Percentiles rank a stretch among this genome's conserved stretches.
Conservation (phyloP, 164 flowering plant species). For the Buxus sempervirens region DNA sequence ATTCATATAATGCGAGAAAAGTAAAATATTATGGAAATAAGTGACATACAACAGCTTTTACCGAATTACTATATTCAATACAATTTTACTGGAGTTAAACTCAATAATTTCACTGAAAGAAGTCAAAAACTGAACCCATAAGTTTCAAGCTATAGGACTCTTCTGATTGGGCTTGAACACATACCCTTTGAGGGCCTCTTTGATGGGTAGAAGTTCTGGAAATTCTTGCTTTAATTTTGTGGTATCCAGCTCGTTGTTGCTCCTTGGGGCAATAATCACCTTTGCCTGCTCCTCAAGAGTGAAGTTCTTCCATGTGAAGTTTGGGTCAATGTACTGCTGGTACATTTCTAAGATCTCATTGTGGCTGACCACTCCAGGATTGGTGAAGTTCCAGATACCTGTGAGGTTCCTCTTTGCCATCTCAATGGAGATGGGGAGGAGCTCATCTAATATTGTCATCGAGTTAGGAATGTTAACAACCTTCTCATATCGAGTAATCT, state of each 20-base stretch:
- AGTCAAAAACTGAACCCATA: not conserved
- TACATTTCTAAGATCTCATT: conserved; percentile 42
- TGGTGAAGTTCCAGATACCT: conserved; percentile 43
- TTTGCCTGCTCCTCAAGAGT: conserved; percentile 43
- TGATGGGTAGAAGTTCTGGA: conserved; percentile 36
- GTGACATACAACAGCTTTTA: not conserved
- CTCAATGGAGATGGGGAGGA: conserved; percentile 40
- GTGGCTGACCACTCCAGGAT: conserved; percentile 45
- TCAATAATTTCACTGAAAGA: not conserved
- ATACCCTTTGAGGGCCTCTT: conserved; percentile 34
- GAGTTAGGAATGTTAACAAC: conserved; percentile 43
- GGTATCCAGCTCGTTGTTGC: conserved; percentile 41
- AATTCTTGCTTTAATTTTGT: conserved; percentile 33
- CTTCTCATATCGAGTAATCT: conserved; percentile 37
- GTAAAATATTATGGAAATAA: not conserved
- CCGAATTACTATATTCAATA: conserved; percentile 6
- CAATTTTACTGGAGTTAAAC: conserved; percentile 7
- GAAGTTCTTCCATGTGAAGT: conserved; percentile 42
- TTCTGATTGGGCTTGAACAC: conserved; percentile 43
- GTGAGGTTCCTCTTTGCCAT: conserved; percentile 44
- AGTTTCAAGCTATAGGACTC: conserved; percentile 24
- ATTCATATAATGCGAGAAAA: conserved; percentile 5
- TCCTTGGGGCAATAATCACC: conserved; percentile 41
- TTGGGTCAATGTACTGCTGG: conserved; percentile 33
- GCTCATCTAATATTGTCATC: conserved; percentile 42